A percentile compares a stretch with the other conserved stretches of the same genome.
Conservation (phyloP, 75 land plant genomes). For the Pinus albicaulis region DNA sequence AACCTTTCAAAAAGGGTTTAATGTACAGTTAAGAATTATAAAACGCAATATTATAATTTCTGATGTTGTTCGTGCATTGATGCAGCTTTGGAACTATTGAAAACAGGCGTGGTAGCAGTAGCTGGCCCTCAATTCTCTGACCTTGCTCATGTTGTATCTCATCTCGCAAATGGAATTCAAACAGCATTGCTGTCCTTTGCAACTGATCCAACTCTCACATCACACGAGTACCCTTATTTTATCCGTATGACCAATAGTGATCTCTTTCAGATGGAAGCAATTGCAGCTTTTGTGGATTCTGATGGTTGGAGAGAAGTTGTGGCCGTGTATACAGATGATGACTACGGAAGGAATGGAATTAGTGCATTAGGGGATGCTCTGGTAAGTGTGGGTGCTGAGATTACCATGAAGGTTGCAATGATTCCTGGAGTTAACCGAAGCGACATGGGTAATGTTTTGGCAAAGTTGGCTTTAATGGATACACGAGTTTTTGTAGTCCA, state of each 20-base stretch:
- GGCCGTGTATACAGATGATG: constrained; percentile 44
- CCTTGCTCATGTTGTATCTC: constrained; percentile 66
- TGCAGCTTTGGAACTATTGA: constrained; percentile 73
- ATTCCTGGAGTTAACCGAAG: constrained; percentile 6
- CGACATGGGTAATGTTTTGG: constrained; percentile 19
- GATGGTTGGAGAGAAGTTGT: constrained; percentile 52
- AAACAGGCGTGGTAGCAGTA: constrained; percentile 51
- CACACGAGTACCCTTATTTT: constrained; percentile 51
- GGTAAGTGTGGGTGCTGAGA: constrained; percentile 17
- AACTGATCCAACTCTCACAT: constrained; percentile 45
- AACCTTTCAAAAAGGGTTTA: no score
- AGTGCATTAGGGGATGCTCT: constrained; percentile 39
- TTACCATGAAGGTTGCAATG: constrained; percentile 38
- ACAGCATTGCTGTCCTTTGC: constrained; percentile 66
- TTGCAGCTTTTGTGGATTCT: constrained; percentile 35
- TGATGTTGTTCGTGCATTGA: no score
- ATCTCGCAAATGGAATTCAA: constrained; percentile 58
- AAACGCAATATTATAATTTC: no score
- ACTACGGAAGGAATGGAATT: constrained; percentile 45
- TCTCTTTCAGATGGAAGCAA: constrained; percentile 46
- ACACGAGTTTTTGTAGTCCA: constrained; percentile 52
- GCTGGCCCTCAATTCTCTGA: constrained; percentile 84
- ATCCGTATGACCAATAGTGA: constrained; percentile 48
- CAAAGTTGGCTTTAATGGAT: constrained; percentile 33
- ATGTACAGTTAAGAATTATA: no score